Conservation (phyloP, 2,329 filamentous ascomycete genomes). For the Celoporthe dispersa region DNA sequence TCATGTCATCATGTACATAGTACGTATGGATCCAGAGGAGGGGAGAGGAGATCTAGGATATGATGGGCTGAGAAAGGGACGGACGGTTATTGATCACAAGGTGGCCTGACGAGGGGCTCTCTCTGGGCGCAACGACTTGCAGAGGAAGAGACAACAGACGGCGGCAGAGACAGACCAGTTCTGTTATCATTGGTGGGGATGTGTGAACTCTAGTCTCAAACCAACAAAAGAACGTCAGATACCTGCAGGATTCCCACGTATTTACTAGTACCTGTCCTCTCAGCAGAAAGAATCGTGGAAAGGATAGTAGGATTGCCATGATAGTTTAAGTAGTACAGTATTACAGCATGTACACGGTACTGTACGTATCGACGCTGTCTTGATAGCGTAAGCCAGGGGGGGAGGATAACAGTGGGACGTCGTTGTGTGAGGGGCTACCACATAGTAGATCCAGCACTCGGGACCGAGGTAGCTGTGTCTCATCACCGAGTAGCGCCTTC, state of each 20-base stretch:
- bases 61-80: background rate
- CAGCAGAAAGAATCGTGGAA: too few species aligned
- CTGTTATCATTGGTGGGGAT: background rate
- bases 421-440: background rate
- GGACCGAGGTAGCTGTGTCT: constrained; percentile 11
- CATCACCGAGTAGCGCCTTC: background rate
- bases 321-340: background rate
- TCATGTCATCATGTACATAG: background rate
- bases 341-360: background rate
- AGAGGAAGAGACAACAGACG: too few species aligned
- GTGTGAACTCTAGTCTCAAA: background rate
- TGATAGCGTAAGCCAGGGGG: too few species aligned
- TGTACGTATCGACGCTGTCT: background rate
- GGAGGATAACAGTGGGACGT: background rate
- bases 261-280: too few species aligned
- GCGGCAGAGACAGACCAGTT: background rate
- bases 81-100: background rate
- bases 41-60: background rate
- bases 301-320: too few species aligned
- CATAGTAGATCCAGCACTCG: constrained; percentile 1
- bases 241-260: too few species aligned
- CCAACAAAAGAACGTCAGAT: too few species aligned
- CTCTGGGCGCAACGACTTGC: too few species aligned
- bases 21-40: background rate
- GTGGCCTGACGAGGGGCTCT: background rate